phyloP scores from a whole-genome alignment of 1,284 basidiomycete species.

The Cutaneotrichosporon spelunceum region DNA sequence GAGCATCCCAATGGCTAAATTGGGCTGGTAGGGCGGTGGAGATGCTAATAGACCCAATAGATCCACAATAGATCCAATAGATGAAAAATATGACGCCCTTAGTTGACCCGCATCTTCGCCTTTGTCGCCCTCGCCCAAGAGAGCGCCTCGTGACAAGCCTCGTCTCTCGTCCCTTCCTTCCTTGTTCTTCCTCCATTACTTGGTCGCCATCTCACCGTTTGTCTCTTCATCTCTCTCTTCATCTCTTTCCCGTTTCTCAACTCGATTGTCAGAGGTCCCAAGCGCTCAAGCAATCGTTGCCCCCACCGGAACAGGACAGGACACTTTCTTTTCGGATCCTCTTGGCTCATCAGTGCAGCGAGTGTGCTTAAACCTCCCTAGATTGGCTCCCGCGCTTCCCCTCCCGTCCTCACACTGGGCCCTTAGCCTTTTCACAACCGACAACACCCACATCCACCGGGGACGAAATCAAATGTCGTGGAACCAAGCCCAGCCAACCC shows the following conservation, averaged over 20 bases:
- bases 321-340: neutral
- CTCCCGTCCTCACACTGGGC: neutral
- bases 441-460: neutral
- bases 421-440: neutral
- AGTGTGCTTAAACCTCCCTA: too few relatives aligned
- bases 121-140: too few relatives aligned
- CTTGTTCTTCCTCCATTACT: neutral
- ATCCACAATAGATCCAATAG: too few relatives aligned
- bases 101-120: too few relatives aligned
- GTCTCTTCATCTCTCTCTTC: neutral
- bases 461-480: conserved; percentile 15
- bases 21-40: too few relatives aligned
- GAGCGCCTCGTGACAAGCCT: too few relatives aligned
- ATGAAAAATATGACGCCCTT: too few relatives aligned
- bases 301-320: neutral
- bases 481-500: conserved; percentile 14
- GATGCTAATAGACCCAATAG: too few relatives aligned
- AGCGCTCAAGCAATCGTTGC: neutral
- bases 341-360: neutral
- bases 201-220: too few relatives aligned
- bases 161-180: neutral
- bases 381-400: neutral
- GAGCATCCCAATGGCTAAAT: too few relatives aligned
- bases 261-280: neutral
- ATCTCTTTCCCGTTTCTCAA: too few relatives aligned